Conservation (phyloP, 495 filamentous ascomycete genomes). For the Cercophora newfieldiana region DNA sequence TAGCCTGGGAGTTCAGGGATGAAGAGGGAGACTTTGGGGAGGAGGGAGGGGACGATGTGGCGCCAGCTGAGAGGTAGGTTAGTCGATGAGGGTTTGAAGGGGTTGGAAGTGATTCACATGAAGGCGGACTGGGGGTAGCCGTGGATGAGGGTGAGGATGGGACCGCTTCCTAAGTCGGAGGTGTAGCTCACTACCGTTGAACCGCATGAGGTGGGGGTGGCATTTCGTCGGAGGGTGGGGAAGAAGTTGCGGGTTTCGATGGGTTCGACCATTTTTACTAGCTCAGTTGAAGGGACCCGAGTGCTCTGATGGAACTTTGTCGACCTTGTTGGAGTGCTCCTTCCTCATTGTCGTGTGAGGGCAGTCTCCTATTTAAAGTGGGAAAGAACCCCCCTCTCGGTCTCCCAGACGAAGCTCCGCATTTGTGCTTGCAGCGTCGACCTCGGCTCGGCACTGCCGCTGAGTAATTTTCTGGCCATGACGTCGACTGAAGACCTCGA, state of each 20-base stretch:
- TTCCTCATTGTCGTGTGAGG: no score
- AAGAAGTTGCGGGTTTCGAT: slow-evolving; percentile 25
- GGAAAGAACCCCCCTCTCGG: background rate
- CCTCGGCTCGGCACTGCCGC: background rate
- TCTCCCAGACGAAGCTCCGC: background rate
- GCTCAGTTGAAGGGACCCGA: background rate
- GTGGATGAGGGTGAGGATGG: slow-evolving; percentile 28
- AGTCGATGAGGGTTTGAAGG: background rate
- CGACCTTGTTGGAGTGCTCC: no score
- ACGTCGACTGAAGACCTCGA: background rate
- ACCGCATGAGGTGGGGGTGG: slow-evolving; percentile 23
- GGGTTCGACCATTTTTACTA: slow-evolving; percentile 12
- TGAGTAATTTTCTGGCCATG: background rate
- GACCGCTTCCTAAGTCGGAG: slow-evolving; percentile 22
- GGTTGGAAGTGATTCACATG: slow-evolving; percentile 15
- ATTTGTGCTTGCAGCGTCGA: no score
- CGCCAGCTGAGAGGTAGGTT: slow-evolving; percentile 19
- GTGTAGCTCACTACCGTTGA: slow-evolving; percentile 28
- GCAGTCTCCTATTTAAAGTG: no score
- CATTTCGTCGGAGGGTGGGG: slow-evolving; percentile 22
- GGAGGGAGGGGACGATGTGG: slow-evolving; percentile 20
- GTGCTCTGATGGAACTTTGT: background rate
- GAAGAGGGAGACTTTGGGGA: slow-evolving; percentile 34
- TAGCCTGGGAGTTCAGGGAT: slow-evolving; percentile 52
- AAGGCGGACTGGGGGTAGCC: slow-evolving; percentile 29